Evolutionary conservation across 2,329 filamentous ascomycete genomes (phyloP).

Genomic region (Botrytis pseudocinerea): DNA sequence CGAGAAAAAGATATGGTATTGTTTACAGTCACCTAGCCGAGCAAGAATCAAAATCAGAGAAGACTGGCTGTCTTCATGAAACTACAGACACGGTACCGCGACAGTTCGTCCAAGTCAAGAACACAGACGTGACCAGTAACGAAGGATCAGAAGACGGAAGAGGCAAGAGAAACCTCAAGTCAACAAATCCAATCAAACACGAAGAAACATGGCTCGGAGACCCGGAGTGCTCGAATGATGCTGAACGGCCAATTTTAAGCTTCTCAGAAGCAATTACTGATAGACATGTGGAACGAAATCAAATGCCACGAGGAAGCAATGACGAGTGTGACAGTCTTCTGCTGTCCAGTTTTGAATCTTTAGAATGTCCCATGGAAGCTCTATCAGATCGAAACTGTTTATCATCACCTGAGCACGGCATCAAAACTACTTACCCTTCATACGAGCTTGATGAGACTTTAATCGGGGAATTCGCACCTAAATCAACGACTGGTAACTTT

Average conservation of each 20-base stretch:
- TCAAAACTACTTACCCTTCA: background rate
- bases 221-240: background rate
- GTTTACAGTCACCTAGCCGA: too few relatives aligned
- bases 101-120: fast-evolving
- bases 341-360: background rate
- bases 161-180: background rate
- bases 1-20: background rate
- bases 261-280: background rate
- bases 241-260: background rate
- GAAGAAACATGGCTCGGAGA: background rate
- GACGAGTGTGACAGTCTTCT: background rate
- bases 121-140: background rate
- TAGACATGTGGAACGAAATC: background rate
- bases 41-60: background rate
- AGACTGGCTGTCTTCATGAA: background rate
- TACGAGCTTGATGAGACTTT: background rate
- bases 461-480: background rate
- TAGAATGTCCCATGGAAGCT: background rate
- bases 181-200: background rate
- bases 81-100: background rate
- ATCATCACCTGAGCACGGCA: background rate
- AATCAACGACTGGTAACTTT: too few relatives aligned
- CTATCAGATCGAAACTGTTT: background rate
- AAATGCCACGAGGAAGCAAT: background rate
- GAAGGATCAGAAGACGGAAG: background rate